A percentile compares a stretch with the other conserved stretches of the same genome.
Evolutionary conservation across 73 alveolate species (phyloP).

Genomic region (Paramecium sexaurelia): DNA sequence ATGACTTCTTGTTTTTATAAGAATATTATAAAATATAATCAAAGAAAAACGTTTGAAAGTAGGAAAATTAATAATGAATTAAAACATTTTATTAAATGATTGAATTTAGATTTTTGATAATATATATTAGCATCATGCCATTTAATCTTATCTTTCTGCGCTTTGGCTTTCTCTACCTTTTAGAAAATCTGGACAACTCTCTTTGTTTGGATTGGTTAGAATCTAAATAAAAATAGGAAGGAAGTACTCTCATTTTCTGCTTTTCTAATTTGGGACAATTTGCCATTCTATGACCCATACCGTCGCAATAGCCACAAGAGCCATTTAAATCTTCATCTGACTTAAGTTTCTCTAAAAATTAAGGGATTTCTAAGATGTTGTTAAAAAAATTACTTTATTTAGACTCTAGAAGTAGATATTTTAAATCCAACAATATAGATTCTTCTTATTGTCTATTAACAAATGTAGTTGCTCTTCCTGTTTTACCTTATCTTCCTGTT

Average conservation of each 20-base stretch:
- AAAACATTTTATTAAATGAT: too few relatives aligned
- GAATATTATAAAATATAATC: too few relatives aligned
- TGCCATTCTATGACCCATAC: conserved; percentile 67
- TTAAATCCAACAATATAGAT: conserved; percentile 56
- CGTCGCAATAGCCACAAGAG: conserved; percentile 68
- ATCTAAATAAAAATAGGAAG: not conserved
- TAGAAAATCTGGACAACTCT: conserved; percentile 47
- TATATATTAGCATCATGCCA: not conserved
- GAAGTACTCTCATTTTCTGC: conserved; percentile 57
- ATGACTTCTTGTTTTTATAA: too few relatives aligned
- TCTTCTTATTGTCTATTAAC: conserved; percentile 66
- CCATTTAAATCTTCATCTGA: conserved; percentile 65
- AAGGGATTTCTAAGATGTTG: not conserved
- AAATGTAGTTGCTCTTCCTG: conserved; percentile 69
- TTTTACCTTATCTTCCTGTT: conserved; percentile 70
- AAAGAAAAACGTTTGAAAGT: too few relatives aligned
- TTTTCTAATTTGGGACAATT: conserved; percentile 65
- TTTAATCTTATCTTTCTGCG: not conserved
- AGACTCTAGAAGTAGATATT: conserved; percentile 51
- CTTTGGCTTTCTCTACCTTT: not conserved
- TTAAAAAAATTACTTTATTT: conserved; percentile 13
- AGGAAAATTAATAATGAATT: too few relatives aligned
- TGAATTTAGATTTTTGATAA: not conserved
- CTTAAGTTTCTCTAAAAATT: conserved; percentile 43
- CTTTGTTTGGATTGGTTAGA: conserved; percentile 41